Conservation (phyloP, 495 filamentous ascomycete genomes). For the Lasiosphaeria hispida region DNA sequence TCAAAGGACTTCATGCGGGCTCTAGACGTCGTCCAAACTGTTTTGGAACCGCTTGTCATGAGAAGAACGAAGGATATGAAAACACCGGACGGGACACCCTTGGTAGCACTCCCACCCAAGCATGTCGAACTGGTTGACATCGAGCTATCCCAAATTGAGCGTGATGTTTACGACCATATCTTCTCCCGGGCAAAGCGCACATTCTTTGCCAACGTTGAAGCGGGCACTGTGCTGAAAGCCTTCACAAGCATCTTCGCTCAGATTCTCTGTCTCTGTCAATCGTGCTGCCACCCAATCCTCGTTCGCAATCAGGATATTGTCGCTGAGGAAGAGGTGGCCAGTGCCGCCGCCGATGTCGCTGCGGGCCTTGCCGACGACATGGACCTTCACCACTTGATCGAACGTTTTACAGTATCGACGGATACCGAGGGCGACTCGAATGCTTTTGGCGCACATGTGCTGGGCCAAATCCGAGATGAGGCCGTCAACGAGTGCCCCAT, state of each 20-base stretch:
- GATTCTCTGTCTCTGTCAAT: constrained; percentile 88
- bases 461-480: constrained; percentile 87
- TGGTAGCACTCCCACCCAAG: constrained; percentile 83
- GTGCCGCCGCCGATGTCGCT: constrained; percentile 70
- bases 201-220: constrained; percentile 81
- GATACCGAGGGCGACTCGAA: constrained; percentile 63
- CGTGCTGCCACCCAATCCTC: constrained; percentile 88
- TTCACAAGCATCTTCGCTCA: constrained; percentile 97
- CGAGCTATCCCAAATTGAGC: constrained; percentile 76
- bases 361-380: constrained; percentile 91
- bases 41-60: constrained; percentile 92
- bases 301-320: constrained; percentile 81
- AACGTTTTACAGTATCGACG: constrained; percentile 70
- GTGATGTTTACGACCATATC: constrained; percentile 89
- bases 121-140: constrained; percentile 80
- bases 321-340: constrained; percentile 83
- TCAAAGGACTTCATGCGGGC: constrained; percentile 90
- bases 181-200: constrained; percentile 77
- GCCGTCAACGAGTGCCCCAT: constrained; percentile 88
- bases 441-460: constrained; percentile 79
- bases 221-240: constrained; percentile 87
- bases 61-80: constrained; percentile 97
- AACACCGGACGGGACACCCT: constrained; percentile 79
- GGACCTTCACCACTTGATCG: constrained; percentile 83
- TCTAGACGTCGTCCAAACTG: constrained; percentile 94